Base-by-base conservation (phyloP, 129 eudicot genomes). In the Ambrosia artemisiifolia region DNA sequence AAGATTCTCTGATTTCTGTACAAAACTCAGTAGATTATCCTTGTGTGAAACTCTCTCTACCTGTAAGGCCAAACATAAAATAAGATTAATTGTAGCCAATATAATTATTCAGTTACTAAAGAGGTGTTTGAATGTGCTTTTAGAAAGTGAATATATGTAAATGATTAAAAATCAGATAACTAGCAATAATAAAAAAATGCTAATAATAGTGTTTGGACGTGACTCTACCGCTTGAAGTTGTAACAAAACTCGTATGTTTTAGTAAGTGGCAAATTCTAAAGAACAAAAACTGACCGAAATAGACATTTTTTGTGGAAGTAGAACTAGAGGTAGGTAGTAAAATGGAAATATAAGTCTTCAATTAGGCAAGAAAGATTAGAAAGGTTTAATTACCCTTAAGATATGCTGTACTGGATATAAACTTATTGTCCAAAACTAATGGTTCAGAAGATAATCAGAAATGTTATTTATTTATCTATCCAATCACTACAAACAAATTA, bases 41-140 rank as follows among this genome's bases (percentile, higher is more conserved):
- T 88, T 89, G 85, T 93, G 98, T 3, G 98, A 85, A 67, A 93
- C 96, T 76, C 92, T 79, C 73, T 93, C 96, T 59, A 93, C 96
- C 98, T 89, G 88, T 67, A 74, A 69, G 50, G 32, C 7, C 48
- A 50, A 65, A 51, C 7, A 17, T 10, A 80, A 47, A 28, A 51
- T n/a, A 63, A 17, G n/a, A 16, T 6, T 12, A 32, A 33, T 3
- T 72, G 20, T 50, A 40, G 59, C 72, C 50, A 70, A 38, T 36
- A 51, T n/a, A 28, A 70, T 55, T 32, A 9, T 34, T 18, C 51
- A 5, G 62, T 53, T 70, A 53, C 50, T 43, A 24, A n/a, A 33
- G 35, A 56, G 63, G 63, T 56, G 16, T 24, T 56, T 56, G 63
- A 13, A 11, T 24, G 34, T 11, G 63, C 63, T 56, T 51, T 20